Evolutionary conservation across 2,329 filamentous ascomycete genomes (phyloP).

Genomic region (Fusarium mangiferae): DNA sequence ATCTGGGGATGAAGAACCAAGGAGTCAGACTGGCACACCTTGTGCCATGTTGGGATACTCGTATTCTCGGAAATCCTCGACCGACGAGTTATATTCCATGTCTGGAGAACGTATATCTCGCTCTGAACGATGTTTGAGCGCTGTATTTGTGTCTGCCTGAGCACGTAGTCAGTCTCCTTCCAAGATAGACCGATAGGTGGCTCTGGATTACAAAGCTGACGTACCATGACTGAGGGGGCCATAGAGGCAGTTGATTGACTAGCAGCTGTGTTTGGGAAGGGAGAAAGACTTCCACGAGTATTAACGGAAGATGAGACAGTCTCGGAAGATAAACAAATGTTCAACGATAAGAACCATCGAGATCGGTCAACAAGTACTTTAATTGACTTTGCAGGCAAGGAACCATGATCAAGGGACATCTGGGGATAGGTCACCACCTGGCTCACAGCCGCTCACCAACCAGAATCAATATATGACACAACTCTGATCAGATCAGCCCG

Average conservation of each 20-base stretch:
- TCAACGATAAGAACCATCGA: not conserved
- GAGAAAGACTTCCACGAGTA: not conserved
- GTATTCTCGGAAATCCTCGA: conserved; percentile 41
- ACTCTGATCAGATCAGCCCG: not conserved
- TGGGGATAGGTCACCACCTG: not conserved
- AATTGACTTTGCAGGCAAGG: not conserved
- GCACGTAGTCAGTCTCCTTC: not conserved
- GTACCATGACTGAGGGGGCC: conserved; percentile 30
- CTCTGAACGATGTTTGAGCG: conserved; percentile 17
- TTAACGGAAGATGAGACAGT: not conserved
- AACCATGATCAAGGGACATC: not conserved
- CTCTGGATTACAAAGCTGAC: conserved; percentile 1
- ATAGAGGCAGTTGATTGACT: not conserved
- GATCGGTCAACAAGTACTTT: not conserved
- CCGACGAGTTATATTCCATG: conserved; percentile 42
- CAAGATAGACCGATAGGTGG: not conserved
- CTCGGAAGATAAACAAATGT: not conserved
- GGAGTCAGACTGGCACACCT: conserved; percentile 25
- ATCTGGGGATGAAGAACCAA: not conserved
- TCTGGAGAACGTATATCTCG: conserved; percentile 1
- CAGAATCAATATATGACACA: not conserved
- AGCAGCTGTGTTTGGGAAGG: not conserved
- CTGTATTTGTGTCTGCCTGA: conserved; percentile 22
- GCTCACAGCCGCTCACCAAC: not conserved
- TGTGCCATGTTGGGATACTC: conserved; percentile 44